Evolutionary conservation across 2,329 filamentous ascomycete genomes (phyloP), one percentile per base, ranked within the genome.

Genomic region (Cytospora leucostoma): DNA sequence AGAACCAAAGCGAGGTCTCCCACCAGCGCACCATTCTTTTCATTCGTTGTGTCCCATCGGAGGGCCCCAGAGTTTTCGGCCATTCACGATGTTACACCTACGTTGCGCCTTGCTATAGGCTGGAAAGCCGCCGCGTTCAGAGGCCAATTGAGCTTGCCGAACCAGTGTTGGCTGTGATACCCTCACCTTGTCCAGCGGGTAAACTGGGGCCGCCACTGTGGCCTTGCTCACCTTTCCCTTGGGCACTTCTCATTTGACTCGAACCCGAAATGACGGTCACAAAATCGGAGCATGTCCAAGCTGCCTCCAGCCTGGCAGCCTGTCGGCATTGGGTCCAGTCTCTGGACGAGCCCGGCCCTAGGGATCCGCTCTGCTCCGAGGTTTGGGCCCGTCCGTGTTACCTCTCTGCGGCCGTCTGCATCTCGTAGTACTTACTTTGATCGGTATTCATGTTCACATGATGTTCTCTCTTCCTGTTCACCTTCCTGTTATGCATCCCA

Each of bases 131-230:
- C 59, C 40, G 21, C 54, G 49, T 51, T 5, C 32, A 44, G 56
- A 52, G 57, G 49, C 63, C 63, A 65, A 65, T 65, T 51, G 60
- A 65, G 56, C 63, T 58, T 59, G 60, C 54, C 15, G 2, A 62
- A 52, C 52, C 34, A 56, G 54, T 47, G 34, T 19, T 47, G 34
- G 63, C 61, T 51, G 63, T 54, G 52, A 52, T 50, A 34, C 51
- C 63, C 56, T 63, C 55, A 58, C 63, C 63, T 54, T 37, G 49
- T 56, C 54, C 19, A 58, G 63, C 63, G 60, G 60, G 59, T 63
- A 63, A 44, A 51, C 55, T 47, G 59, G 54, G 51, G 51, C 2
- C 51, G 27, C 32, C 60, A 58, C 60, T 59, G 53, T 27, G 38
- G 56, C 34, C n/a, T 35, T 33, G 33, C 17, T 52, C 50, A 21